Evolutionary conservation across 2,329 filamentous ascomycete genomes (phyloP), one percentile per base, ranked within the genome.

Genomic region (Dactylellina cionopaga): DNA sequence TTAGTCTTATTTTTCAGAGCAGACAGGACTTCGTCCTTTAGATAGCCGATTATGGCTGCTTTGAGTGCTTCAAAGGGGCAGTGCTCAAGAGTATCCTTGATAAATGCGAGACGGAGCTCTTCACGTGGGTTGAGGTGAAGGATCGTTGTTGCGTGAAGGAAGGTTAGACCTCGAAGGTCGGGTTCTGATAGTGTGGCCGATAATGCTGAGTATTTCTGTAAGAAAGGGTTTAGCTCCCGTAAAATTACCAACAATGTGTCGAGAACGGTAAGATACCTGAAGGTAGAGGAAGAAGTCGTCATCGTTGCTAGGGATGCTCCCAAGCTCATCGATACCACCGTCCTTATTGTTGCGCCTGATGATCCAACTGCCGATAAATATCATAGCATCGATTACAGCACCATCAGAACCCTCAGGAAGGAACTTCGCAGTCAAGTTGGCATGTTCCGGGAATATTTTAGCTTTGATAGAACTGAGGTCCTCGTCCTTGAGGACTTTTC

Each of bases 21-120:
- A 10, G 69, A 41, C 19, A 78, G 44, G 19, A 77, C 74, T 46
- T 78, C 77, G 46, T 78, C 76, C 49, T 78, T 78, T 6, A 78
- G 69, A 37, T 75, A 77, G 2, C 76, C 75, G 13, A 78, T 75
- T 13, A 77, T 76, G 17, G 71, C 74, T 7, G 76, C 77, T 55
- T 78, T 78, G 39, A 78, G 69, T 24, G 74, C 75, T 66, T 78
- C 77, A 31, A 78, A 78, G 5, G 77, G 77, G 25, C 77, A 78
- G 39, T 78, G 74, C 39, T 78, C 77, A 9, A 78, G 76, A 3
- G 77, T 78, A 43, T 78, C 76, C 64, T 75, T 76, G 22, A 78
- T 75, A 19, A 77, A 78, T 3, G 75, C 74, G 4, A 78, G 55
- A 27, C 77, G 63, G 6, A 75, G 64, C 5, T 75, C 74, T 22